These are phyloP conservation scores for Arabis hirsuta DNA, from an alignment of 345 rosid genomes.

Conservation along the genomic window DNA sequence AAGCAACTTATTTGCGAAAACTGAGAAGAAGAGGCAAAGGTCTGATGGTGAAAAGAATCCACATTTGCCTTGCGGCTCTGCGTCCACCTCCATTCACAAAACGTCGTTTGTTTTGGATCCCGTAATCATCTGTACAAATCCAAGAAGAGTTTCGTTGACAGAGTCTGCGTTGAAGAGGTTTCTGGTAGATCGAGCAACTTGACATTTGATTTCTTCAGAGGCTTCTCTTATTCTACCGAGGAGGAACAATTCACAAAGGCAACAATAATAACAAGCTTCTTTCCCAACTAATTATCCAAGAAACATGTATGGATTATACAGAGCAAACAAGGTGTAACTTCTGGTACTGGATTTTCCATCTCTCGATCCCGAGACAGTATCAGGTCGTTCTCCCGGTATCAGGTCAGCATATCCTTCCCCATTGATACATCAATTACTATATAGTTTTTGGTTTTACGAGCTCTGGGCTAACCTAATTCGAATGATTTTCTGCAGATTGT, in stretches of 20 bases:
- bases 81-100: conserved; percentile 24
- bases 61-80: conserved; percentile 25
- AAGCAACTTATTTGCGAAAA: conserved; percentile 31
- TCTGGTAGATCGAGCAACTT: conserved; percentile 28
- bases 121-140: conserved; percentile 32
- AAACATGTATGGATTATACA: conserved; percentile 30
- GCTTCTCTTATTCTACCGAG: conserved; percentile 29
- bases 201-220: conserved; percentile 24
- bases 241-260: conserved; percentile 20
- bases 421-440: conserved; percentile 1
- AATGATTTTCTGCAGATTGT: conserved; percentile 37
- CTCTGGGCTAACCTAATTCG: not conserved
- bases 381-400: conserved; percentile 20
- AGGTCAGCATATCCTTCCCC: conserved; percentile 36
- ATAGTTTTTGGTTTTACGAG: not conserved
- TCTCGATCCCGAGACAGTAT: conserved; percentile 27
- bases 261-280: conserved; percentile 15
- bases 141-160: conserved; percentile 23
- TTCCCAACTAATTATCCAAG: conserved; percentile 31
- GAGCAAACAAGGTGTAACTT: conserved; percentile 33
- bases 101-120: conserved; percentile 28
- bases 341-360: conserved; percentile 28
- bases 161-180: conserved; percentile 32
- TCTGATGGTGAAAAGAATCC: conserved; percentile 23
- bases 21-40: conserved; percentile 32